Evolutionary conservation across 768 basidiomycete species (phyloP), one percentile per base, ranked within the genome.

Genomic region (Mycena rebaudengoi): DNA sequence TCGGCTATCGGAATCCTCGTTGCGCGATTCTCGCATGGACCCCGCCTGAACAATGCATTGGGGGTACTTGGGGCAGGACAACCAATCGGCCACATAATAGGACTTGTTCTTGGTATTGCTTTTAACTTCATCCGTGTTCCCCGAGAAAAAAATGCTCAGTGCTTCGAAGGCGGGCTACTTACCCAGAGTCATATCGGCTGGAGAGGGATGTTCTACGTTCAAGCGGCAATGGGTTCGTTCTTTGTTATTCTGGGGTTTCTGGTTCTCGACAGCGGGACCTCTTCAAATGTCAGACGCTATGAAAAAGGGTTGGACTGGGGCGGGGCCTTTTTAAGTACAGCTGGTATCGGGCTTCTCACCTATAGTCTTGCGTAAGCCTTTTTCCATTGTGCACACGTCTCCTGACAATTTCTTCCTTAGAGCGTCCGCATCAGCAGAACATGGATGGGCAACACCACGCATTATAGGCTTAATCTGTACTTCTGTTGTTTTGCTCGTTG

Each of bases 241-340:
- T 60, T 60, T n/a, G 59, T 60, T 16, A 4, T 33, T 20, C 12
- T 60, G 16, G 59, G 59, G 7, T 60, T 12, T 3, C 8, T 51
- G 1, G 5, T 23, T n/a, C 30, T 60, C 20, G 39, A 55, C 13
- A 44, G 44, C 18, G 12, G 45, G 16, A 14, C 35, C 12, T 65
- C 69, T 14, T 61, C 23, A 18, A 12, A 13, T 62, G 68, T 20
- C 52, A 40, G 10, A 43, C 40, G 37, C 6, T 76, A 75, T 55
- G 61, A 49, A 23, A 75, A 73, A 58, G 75, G 75, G 10, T 64
- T 76, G 18, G 75, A 76, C 53, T 76, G 73, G 75, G 68, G 73
- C 13, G 75, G 74, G 14, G 74, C 74, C 1, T 16, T 69, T 6
- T 48, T 76, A 5, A 76, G 74, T 57, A 73, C 69, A 16, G 52